phyloP scores from a whole-genome alignment of 2,329 filamentous ascomycete species.

The Aureobasidium mangrovei region DNA sequence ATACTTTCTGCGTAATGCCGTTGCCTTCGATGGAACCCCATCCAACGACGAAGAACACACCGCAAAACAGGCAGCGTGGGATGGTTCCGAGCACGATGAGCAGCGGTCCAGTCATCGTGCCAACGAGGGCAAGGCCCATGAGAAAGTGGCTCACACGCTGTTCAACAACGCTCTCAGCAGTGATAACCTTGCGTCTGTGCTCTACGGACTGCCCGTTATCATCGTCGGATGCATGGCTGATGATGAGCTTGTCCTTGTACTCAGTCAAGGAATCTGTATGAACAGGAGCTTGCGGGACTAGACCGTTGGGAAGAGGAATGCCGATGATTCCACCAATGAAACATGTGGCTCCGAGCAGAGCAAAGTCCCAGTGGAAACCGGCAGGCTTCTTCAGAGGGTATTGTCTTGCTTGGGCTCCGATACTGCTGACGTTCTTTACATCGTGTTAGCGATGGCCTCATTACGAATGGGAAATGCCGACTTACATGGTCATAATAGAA shows the following conservation, averaged over 20 bases:
- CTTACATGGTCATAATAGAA: slow-evolving; percentile 50
- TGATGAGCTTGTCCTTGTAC: slow-evolving; percentile 32
- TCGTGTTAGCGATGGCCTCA: neutral
- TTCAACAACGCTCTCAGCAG: slow-evolving; percentile 44
- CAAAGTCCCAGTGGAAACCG: slow-evolving; percentile 55
- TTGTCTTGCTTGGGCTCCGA: slow-evolving; percentile 48
- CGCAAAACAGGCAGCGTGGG: slow-evolving; percentile 45
- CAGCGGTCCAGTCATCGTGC: slow-evolving; percentile 49
- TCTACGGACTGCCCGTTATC: slow-evolving; percentile 30
- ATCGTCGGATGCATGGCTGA: slow-evolving; percentile 37
- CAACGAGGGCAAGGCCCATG: slow-evolving; percentile 46
- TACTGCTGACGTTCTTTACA: slow-evolving; percentile 39
- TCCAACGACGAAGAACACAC: slow-evolving; percentile 51
- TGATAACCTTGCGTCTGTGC: slow-evolving; percentile 37
- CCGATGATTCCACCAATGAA: slow-evolving; percentile 48
- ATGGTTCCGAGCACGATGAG: slow-evolving; percentile 47
- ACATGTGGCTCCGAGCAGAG: slow-evolving; percentile 48
- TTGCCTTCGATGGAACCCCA: slow-evolving; percentile 45
- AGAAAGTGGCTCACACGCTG: slow-evolving; percentile 49
- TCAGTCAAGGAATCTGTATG: slow-evolving; percentile 46
- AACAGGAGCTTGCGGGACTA: slow-evolving; percentile 52
- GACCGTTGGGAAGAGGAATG: slow-evolving; percentile 49
- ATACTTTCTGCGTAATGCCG: slow-evolving; percentile 43
- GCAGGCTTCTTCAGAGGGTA: slow-evolving; percentile 50
- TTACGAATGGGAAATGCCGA: slow-evolving; percentile 1